Evolutionary conservation across 1,284 basidiomycete genomes (phyloP), one percentile per base, ranked within the genome.

Genomic region (Naganishia liquefaciens): DNA sequence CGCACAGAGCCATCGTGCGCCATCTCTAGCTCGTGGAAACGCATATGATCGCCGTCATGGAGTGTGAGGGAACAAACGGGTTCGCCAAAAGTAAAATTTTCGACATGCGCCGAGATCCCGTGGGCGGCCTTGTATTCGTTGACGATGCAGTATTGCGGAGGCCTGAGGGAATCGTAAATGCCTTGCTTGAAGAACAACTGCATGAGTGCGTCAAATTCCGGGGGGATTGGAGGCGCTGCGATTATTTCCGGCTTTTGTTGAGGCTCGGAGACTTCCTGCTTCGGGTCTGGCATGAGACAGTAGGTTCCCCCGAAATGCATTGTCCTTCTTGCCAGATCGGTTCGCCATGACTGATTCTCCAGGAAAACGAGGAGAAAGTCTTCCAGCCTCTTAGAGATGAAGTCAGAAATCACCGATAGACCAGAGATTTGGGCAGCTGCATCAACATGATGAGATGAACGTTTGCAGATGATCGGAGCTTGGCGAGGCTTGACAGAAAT

Each of bases 301-400:
- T 63, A 63, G 37, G 62, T 63, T n/a, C 62, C 62, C 28, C 62
- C 62, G 25, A 63, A 63, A 17, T 63, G 62, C 52, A 63, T 63
- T 6, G 43, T 54, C 19, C 62, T 40, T 25, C 62, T 37, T 9
- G 62, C 42, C 11, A 63, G n/a, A n/a, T 63, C 62, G 15, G 62
- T 63, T 10, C 62, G 62, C 62, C 62, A 63, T 25, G 33, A 19
- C 28, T 63, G 62, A 5, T 4, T 7, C 9, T 63, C 62, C 42
- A 63, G 51, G 39, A 52, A 63, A 11, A 11, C 19, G 28, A 63
- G 43, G 9, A 63, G 43, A 23, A 28, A 21, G 10, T 47, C 28
- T 63, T 63, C 62, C 6, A 19, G 40, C 6, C 27, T n/a, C 9
- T n/a, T 19, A 2, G 40, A 27, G 43, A 63, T 54, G 30, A 63